Conservation (phyloP, 1,284 basidiomycete species). For the Moesziomyces parantarcticus region DNA sequence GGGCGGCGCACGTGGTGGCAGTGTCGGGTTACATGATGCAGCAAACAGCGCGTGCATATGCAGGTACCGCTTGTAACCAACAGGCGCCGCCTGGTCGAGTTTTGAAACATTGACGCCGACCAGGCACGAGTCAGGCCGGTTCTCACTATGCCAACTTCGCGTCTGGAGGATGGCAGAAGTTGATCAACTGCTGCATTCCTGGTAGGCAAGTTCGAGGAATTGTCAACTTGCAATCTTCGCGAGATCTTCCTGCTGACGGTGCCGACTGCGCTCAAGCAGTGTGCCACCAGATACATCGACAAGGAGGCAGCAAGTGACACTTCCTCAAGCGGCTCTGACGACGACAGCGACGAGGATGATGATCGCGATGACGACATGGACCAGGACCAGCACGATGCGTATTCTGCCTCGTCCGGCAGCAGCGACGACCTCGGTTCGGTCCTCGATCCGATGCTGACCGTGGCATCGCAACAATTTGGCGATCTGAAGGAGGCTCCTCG, state of each 20-base stretch:
- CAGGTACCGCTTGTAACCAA: no score
- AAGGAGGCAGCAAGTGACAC: slow-evolving; percentile 27
- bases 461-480: not conserved
- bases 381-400: not conserved
- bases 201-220: slow-evolving; percentile 16
- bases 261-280: slow-evolving; percentile 5
- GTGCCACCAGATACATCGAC: slow-evolving; percentile 24
- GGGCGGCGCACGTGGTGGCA: no score
- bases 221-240: slow-evolving; percentile 22
- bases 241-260: slow-evolving; percentile 26
- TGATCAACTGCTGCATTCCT: slow-evolving; percentile 5
- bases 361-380: slow-evolving; percentile 10
- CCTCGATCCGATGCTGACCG: not conserved
- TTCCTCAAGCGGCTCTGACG: slow-evolving; percentile 10
- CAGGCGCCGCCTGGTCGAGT: slow-evolving; percentile 15
- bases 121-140: slow-evolving; percentile 4
- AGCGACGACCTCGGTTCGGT: slow-evolving; percentile 2
- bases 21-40: no score
- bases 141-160: slow-evolving; percentile 4
- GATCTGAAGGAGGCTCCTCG: slow-evolving; percentile 9
- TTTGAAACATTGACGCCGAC: not conserved
- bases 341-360: slow-evolving; percentile 4
- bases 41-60: no score
- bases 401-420: not conserved
- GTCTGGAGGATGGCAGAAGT: slow-evolving; percentile 5